phyloP scores from a whole-genome alignment of 2,329 filamentous ascomycete species.

The Huntiella omanensis region DNA sequence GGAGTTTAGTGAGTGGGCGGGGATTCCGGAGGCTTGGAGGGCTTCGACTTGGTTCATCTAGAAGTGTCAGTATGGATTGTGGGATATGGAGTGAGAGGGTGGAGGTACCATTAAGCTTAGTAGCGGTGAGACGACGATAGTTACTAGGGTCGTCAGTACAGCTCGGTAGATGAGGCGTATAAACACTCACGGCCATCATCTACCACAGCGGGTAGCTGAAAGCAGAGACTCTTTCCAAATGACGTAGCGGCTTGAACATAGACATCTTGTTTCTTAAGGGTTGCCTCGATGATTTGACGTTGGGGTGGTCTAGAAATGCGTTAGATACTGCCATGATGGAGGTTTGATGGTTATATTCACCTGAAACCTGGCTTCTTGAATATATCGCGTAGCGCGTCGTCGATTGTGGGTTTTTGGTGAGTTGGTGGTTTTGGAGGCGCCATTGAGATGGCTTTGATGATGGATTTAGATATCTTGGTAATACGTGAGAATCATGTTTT shows the following conservation, averaged over 20 bases:
- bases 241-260: slow-evolving; percentile 82
- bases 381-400: background rate
- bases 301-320: slow-evolving; percentile 47
- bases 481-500: too few species aligned
- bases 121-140: slow-evolving; percentile 75
- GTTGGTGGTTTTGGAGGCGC: background rate
- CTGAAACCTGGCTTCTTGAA: background rate
- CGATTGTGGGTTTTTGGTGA: background rate
- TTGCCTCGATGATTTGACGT: slow-evolving; percentile 69
- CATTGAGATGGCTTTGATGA: background rate
- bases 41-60: slow-evolving; percentile 84
- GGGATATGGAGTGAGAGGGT: too few species aligned
- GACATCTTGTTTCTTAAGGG: slow-evolving; percentile 69
- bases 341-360: slow-evolving; percentile 1
- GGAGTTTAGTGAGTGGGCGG: slow-evolving; percentile 74
- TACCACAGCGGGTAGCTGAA: slow-evolving; percentile 76
- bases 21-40: slow-evolving; percentile 52
- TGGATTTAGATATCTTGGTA: background rate
- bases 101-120: slow-evolving; percentile 63
- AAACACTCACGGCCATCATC: slow-evolving; percentile 51
- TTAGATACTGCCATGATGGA: background rate
- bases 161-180: background rate
- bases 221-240: slow-evolving; percentile 87
- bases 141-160: slow-evolving; percentile 34
- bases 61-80: background rate